Conservation (phyloP, 2,329 filamentous ascomycete species). For the Diaporthe amygdali region DNA sequence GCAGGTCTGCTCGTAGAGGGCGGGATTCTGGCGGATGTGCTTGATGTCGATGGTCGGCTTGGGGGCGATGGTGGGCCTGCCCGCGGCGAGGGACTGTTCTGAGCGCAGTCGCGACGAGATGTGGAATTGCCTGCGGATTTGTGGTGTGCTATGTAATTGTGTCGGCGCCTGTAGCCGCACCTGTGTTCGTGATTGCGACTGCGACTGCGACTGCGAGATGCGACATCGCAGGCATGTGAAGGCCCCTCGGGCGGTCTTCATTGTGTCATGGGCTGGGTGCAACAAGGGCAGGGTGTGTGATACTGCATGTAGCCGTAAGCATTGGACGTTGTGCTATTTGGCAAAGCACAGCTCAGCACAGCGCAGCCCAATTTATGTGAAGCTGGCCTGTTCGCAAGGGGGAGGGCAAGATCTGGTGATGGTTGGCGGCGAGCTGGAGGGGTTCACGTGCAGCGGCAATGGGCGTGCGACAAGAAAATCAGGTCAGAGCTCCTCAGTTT, state of each 20-base stretch:
- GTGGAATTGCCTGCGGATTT: constrained; percentile 16
- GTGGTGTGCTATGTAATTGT: not conserved
- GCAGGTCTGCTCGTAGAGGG: constrained; percentile 83
- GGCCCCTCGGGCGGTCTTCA: constrained; percentile 23
- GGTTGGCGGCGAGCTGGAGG: not conserved
- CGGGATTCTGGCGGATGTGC: constrained; percentile 85
- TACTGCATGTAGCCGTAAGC: not conserved
- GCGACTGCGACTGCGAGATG: not conserved
- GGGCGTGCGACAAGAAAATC: not conserved
- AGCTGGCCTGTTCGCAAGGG: not conserved
- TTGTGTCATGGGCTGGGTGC: constrained; percentile 10
- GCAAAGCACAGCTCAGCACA: too few relatives aligned
- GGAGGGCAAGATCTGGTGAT: not conserved
- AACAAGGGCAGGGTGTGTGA: not conserved
- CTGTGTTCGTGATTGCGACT: not conserved
- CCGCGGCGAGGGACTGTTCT: constrained; percentile 21
- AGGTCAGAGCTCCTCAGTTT: constrained; percentile 1
- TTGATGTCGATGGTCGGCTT: constrained; percentile 83
- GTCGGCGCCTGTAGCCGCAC: not conserved
- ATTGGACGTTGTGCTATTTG: too few relatives aligned
- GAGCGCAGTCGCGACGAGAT: constrained; percentile 17
- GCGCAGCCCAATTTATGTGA: not conserved
- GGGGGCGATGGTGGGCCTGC: constrained; percentile 73
- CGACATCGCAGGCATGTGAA: constrained; percentile 27
- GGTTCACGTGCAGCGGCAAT: not conserved